Evolutionary conservation across 1,284 basidiomycete species (phyloP), one percentile per base, ranked within the genome.

Genomic region (Ustilago trichophora): DNA sequence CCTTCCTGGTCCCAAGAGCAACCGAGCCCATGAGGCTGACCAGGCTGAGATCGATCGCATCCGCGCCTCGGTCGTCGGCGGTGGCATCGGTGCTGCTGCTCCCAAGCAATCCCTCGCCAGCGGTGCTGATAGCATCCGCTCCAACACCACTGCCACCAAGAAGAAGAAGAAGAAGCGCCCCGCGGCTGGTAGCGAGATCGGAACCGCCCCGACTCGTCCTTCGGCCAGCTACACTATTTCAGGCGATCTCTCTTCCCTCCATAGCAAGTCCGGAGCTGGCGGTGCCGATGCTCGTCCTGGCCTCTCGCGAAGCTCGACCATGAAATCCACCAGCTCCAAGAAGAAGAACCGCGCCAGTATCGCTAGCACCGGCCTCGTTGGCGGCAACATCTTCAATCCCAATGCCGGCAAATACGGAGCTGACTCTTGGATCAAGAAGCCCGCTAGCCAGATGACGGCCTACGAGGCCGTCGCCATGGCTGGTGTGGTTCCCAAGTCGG

Each of bases 391-490:
- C 44, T 68, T 71, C 57, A 67, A 53, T 16, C 65, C 63, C 15
- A 65, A 66, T 27, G 57, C 66, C 3, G 65, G 59, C 41, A 76
- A 72, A 47, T 72, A 56, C 31, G 69, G 59, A 5, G 70, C 74
- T 4, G 72, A 66, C 24, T 67, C 70, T 13, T 75, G 73, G 73
- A 42, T 65, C 45, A 51, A 55, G 52, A 70, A 65, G 42, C 63
- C 68, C 3, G 56, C 43, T 0, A 65, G 49, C 31, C 69, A 72
- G 45, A 68, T 72, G 56, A 67, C 66, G 4, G 66, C 66, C 6
- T 68, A 72, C 27, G 62, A 76, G 38, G 68, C 60, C n/a, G 77
- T 74, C 3, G 69, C 73, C n/a, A 66, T 72, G 59, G 72, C 70
- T 3, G 74, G 69, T 24, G 67, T 73, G 6, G 65, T 70, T 12